Percentiles rank a stretch among this genome's conserved stretches.
Conservation (phyloP, 2,329 filamentous ascomycete species). For the Beauveria sp. region DNA sequence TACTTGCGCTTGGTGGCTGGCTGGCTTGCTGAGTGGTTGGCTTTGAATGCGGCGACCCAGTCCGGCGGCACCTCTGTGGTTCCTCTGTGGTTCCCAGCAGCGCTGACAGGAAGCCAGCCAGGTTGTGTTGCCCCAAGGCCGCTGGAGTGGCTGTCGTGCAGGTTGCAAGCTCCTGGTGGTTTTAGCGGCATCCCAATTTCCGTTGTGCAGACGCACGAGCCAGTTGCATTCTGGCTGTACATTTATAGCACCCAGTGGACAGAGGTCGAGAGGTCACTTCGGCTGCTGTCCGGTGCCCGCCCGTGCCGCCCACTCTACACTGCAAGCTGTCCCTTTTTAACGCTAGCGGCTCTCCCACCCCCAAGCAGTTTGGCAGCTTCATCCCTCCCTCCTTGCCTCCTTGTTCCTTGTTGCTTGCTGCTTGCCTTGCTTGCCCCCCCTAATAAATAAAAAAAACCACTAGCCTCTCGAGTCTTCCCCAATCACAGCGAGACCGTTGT, state of each 20-base stretch:
- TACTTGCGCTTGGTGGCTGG: background rate
- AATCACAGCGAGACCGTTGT: conserved; percentile 9
- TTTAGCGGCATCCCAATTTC: background rate
- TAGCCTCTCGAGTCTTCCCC: background rate
- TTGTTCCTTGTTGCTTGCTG: no score
- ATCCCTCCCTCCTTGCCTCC: no score
- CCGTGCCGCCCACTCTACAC: no score
- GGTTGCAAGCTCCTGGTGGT: background rate
- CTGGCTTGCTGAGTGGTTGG: background rate
- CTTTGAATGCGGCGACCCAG: background rate
- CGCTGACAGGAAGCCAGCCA: background rate
- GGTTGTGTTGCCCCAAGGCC: background rate
- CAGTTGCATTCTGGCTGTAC: background rate
- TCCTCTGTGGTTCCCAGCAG: background rate
- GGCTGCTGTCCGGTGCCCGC: background rate
- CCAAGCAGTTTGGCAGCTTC: no score
- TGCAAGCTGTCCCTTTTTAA: background rate
- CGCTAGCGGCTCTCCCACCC: background rate
- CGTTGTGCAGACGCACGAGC: conserved; percentile 3
- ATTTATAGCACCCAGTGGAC: no score
- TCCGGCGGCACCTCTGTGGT: background rate
- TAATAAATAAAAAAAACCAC: background rate
- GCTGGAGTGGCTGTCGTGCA: background rate
- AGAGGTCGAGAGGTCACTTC: background rate
- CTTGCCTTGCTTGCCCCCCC: background rate